A percentile compares a stretch with the other conserved stretches of the same genome.
phyloP scores from a whole-genome alignment of 139 green algal species.

The Gonium pectorale region DNA sequence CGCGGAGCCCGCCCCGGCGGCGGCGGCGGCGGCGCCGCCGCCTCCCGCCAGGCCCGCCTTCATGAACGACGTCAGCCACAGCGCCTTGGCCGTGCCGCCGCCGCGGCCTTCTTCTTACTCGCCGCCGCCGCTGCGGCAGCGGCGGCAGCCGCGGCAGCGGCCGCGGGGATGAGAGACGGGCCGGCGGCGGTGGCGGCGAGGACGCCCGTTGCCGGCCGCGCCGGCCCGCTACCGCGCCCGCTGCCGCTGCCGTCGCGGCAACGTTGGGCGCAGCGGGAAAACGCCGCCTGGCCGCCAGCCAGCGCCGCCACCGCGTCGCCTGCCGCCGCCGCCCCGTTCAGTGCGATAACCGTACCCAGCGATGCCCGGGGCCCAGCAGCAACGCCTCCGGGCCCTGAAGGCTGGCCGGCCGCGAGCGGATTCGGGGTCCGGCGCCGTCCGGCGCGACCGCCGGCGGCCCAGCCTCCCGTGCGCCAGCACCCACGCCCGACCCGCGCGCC shows the following conservation, averaged over 20 bases:
- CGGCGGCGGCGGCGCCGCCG: neutral
- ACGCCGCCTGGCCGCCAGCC: too few relatives aligned
- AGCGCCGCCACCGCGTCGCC: too few relatives aligned
- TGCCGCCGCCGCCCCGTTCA: too few relatives aligned
- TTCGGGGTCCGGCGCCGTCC: too few relatives aligned
- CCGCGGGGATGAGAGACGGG: too few relatives aligned
- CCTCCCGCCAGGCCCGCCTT: neutral
- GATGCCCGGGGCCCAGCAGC: too few relatives aligned
- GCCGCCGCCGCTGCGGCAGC: neutral
- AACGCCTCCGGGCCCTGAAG: too few relatives aligned
- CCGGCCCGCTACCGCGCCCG: neutral
- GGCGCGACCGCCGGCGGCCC: too few relatives aligned
- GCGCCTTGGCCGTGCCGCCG: neutral
- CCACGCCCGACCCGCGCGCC: too few relatives aligned
- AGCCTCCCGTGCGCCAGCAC: too few relatives aligned
- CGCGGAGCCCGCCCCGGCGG: neutral
- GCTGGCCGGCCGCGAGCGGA: too few relatives aligned
- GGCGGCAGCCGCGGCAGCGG: neutral
- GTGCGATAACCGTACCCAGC: too few relatives aligned
- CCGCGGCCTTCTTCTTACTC: neutral
- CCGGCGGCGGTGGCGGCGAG: neutral
- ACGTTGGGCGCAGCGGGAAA: neutral
- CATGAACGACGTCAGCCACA: constrained; percentile 17
- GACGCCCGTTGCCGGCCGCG: neutral
- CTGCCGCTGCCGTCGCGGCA: neutral